A percentile compares a stretch with the other conserved stretches of the same genome.
Evolutionary conservation across 108 stramenopile genomes (phyloP).

Genomic region (Conticribra weissflogii): DNA sequence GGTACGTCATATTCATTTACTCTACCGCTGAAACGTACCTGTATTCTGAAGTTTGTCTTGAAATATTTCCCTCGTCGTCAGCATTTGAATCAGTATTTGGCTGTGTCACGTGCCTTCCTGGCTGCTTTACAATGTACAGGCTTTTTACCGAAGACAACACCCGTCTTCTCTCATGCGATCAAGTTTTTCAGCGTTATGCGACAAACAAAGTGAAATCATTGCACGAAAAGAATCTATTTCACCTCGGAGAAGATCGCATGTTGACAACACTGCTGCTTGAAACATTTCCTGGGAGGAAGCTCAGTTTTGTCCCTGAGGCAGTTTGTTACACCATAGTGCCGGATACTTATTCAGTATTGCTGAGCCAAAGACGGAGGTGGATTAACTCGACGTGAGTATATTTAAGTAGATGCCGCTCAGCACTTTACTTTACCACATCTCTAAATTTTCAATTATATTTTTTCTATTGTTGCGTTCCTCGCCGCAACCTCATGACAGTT

Average conservation of each 20-base stretch:
- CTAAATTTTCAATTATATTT: no score
- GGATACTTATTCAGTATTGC: constrained; percentile 31
- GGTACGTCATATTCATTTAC: no score
- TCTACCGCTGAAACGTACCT: no score
- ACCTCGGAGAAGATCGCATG: constrained; percentile 52
- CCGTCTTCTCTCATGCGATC: constrained; percentile 37
- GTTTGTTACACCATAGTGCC: constrained; percentile 45
- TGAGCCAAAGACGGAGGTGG: constrained; percentile 46
- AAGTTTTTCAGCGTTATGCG: constrained; percentile 33
- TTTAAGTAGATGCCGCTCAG: no score
- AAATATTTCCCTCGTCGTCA: no score
- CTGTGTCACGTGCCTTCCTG: constrained; percentile 60
- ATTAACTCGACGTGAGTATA: constrained; percentile 52
- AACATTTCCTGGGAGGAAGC: constrained; percentile 27
- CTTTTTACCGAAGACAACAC: constrained; percentile 39
- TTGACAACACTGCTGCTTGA: constrained; percentile 40
- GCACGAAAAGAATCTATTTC: constrained; percentile 51
- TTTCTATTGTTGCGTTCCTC: no score
- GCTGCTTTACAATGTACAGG: constrained; percentile 65
- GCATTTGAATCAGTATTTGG: constrained; percentile 62
- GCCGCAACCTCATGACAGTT: no score
- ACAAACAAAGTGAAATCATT: constrained; percentile 38
- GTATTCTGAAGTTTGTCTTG: no score
- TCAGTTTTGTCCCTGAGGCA: constrained; percentile 40
- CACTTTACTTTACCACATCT: no score